A percentile compares a stretch with the other conserved stretches of the same genome.
phyloP scores from a whole-genome alignment of 169 alveolate genomes.

The Babesia gibsoni region DNA sequence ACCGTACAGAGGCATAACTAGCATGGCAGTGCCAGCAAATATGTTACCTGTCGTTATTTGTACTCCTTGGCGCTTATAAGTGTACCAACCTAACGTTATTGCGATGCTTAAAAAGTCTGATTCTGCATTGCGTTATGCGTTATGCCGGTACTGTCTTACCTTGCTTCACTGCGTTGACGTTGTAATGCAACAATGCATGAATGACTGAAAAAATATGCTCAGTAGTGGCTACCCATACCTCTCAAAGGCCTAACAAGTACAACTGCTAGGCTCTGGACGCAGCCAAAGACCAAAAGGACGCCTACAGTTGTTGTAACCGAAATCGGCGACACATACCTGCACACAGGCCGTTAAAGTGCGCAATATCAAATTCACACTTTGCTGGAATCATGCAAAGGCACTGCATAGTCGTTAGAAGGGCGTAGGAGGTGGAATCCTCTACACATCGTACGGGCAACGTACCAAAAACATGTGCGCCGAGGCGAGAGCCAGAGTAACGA shows the following conservation, averaged over 20 bases:
- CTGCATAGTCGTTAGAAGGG: not conserved
- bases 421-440: not conserved
- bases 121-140: not conserved
- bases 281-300: conserved; percentile 21
- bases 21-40: conserved; percentile 3
- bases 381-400: conserved; percentile 5
- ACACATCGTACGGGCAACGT: conserved; percentile 1
- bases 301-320: not conserved
- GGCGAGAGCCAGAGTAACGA: conserved; percentile 6
- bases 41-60: conserved; percentile 6
- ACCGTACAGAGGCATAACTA: conserved; percentile 50
- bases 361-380: conserved; percentile 42
- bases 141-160: not conserved
- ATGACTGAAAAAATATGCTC: conserved; percentile 4
- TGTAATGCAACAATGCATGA: conserved; percentile 14
- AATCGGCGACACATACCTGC: conserved; percentile 26
- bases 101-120: not conserved
- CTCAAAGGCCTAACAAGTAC: conserved; percentile 31
- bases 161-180: not conserved
- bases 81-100: conserved; percentile 26
- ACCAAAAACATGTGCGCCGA: conserved; percentile 35
- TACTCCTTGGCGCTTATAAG: too few species aligned
- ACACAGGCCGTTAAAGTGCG: conserved; percentile 42
- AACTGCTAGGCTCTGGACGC: conserved; percentile 15
- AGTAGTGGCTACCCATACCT: not conserved